Conservation (phyloP, 441 rosid species). For the Brassica hybrid region DNA sequence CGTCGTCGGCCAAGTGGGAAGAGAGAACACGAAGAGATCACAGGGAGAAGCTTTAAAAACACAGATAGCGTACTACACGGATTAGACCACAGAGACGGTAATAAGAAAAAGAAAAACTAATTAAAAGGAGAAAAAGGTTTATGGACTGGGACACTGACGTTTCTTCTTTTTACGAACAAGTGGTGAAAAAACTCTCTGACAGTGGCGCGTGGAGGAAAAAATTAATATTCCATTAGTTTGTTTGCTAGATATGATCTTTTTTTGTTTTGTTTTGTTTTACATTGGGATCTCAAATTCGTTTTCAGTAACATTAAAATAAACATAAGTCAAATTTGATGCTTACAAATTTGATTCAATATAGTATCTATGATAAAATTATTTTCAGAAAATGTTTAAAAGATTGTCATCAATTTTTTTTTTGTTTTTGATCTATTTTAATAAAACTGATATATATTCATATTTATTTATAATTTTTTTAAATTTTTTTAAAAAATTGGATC, state of each 20-base stretch:
- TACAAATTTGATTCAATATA: neutral
- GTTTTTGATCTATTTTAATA: neutral
- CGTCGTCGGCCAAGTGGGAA: slow-evolving; percentile 28
- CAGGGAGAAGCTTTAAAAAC: slow-evolving; percentile 31
- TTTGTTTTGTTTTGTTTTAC: neutral
- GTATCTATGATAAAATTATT: neutral
- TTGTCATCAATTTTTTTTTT: neutral
- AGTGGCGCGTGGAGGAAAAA: slow-evolving; percentile 37
- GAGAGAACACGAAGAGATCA: slow-evolving; percentile 16
- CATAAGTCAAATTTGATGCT: neutral
- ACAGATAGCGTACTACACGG: slow-evolving; percentile 32
- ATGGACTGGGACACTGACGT: slow-evolving; percentile 30
- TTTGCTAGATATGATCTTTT: neutral
- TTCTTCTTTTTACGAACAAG: slow-evolving; percentile 25
- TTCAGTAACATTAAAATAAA: neutral
- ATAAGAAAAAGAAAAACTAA: neutral
- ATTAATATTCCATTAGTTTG: slow-evolving; percentile 29
- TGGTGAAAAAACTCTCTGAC: slow-evolving; percentile 49
- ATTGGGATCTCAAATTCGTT: slow-evolving; percentile 34
- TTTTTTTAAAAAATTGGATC: neutral
- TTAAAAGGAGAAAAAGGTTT: slow-evolving; percentile 5
- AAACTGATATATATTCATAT: neutral
- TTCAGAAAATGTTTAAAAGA: neutral
- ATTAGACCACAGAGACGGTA: slow-evolving; percentile 37
- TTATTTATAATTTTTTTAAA: neutral